Evolutionary conservation across 78 protist species (phyloP), one percentile per base, ranked within the genome.

Genomic region (Trichosphaerium sp.): DNA sequence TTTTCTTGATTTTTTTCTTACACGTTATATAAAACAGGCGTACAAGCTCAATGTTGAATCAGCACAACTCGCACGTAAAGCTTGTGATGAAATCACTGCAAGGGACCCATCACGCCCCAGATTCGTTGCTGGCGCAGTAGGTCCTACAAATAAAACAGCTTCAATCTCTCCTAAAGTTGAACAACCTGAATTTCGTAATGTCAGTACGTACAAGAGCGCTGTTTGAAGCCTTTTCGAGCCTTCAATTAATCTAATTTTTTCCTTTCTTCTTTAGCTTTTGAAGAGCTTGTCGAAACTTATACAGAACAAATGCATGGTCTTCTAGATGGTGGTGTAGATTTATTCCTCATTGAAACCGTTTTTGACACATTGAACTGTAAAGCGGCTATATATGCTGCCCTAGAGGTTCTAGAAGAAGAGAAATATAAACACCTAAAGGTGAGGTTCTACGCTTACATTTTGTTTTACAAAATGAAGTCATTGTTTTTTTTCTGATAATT

Each of bases 351-450:
- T 8, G 99, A 97, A 77, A 97, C 99, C 49, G 91, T 95, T 62
- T 94, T 96, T 76, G 99, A 97, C 69, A 92, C 98, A 14, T 77
- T 92, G 59, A 97, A 97, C 83, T 80, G 92, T 52, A 97, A 97
- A 73, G 87, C 75, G 11, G 73, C 82, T 21, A 7, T 92, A 37
- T 91, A 75, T 39, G 98, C 98, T 14, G 69, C 90, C 35, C 85
- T 89, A 38, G 67, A 61, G 39, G 69, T 62, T 65, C 85, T 78
- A 39, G 94, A 95, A 40, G 75, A 75, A 35, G 64, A 25, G 5
- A 4, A 47, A 32, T 38, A 56, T 15, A 52, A 35, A 31, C 75
- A 58, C 26, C 21, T 70, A 4, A 86, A n/a, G n/a, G n/a, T n/a
- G n/a, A n/a, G n/a, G n/a, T n/a, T n/a, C n/a, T n/a, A n/a, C n/a